Percentiles rank a stretch among this genome's conserved stretches.
These are phyloP conservation scores for Volvox africanus DNA, from an alignment of 139 green algal genomes.

Conservation along the genomic window DNA sequence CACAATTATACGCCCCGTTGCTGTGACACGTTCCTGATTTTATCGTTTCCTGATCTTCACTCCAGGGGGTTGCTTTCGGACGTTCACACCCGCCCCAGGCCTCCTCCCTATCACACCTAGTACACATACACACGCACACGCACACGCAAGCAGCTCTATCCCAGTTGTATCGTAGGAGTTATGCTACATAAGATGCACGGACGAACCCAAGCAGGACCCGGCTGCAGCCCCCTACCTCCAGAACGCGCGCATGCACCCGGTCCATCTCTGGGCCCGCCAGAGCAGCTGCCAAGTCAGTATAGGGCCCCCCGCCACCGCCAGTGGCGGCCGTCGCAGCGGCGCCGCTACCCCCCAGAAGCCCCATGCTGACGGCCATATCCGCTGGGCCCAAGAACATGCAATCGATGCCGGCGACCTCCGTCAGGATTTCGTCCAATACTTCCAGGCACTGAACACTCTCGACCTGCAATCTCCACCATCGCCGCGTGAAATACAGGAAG, in stretches of 20 bases:
- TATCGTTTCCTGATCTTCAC: no score
- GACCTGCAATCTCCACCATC: background rate
- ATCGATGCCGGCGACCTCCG: background rate
- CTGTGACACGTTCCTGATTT: no score
- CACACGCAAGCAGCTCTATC: background rate
- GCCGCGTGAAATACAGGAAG: no score
- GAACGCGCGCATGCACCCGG: background rate
- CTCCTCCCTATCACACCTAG: background rate
- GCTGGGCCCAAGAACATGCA: conserved; percentile 36
- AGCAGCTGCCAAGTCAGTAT: conserved; percentile 15
- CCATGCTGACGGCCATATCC: conserved; percentile 33
- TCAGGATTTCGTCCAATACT: conserved; percentile 20
- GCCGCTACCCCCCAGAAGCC: background rate
- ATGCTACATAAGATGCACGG: no score
- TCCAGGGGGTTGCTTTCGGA: no score
- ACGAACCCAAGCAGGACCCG: no score
- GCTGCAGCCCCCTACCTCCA: background rate
- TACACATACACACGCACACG: background rate
- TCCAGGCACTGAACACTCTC: conserved; percentile 29
- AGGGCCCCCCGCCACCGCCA: background rate
- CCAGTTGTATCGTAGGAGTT: no score
- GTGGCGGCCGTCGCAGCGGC: background rate
- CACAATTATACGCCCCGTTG: no score
- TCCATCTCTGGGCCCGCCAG: conserved; percentile 12
- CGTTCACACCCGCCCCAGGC: no score